These are phyloP conservation scores for Ceratocystis cacaofunesta DNA, from an alignment of 2,329 filamentous ascomycete species.

Conservation along the genomic window DNA sequence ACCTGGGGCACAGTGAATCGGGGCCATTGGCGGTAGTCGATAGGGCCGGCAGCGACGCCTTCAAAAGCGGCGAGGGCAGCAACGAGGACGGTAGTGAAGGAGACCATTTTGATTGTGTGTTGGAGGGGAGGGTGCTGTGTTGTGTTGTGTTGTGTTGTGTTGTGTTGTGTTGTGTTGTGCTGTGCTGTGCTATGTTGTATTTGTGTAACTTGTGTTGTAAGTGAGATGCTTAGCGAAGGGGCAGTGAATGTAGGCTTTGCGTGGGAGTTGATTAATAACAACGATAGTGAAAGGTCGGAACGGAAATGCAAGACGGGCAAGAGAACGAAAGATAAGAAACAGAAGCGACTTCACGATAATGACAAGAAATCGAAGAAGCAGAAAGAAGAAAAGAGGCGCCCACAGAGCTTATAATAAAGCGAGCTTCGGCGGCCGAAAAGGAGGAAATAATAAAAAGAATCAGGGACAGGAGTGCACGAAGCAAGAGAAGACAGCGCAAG, in stretches of 20 bases:
- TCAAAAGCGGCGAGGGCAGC: conserved; percentile 24
- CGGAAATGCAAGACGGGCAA: not conserved
- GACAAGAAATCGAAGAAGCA: conserved; percentile 10
- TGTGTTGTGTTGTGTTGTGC: conserved; percentile 6
- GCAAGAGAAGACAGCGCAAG: not conserved
- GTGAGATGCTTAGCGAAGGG: too few species aligned
- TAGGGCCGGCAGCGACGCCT: conserved; percentile 24
- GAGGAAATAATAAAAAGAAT: not conserved
- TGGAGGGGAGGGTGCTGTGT: conserved; percentile 6
- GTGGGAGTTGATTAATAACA: not conserved
- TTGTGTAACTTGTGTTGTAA: too few species aligned
- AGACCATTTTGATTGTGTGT: conserved; percentile 23
- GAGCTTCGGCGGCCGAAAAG: not conserved
- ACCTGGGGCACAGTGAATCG: conserved; percentile 28
- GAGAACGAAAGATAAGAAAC: not conserved
- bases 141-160: conserved; percentile 14
- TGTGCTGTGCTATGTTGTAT: conserved; percentile 6
- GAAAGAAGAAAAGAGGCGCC: not conserved
- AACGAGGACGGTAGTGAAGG: conserved; percentile 22
- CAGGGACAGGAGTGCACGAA: not conserved
- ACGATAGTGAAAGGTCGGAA: not conserved
- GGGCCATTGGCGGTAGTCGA: conserved; percentile 24
- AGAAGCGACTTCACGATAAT: not conserved
- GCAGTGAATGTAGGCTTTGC: too few species aligned
- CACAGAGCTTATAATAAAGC: conserved; percentile 2